Evolutionary conservation across 208 protist species (phyloP), one percentile per base, ranked within the genome.

Genomic region (Acanthamoeba royreba): DNA sequence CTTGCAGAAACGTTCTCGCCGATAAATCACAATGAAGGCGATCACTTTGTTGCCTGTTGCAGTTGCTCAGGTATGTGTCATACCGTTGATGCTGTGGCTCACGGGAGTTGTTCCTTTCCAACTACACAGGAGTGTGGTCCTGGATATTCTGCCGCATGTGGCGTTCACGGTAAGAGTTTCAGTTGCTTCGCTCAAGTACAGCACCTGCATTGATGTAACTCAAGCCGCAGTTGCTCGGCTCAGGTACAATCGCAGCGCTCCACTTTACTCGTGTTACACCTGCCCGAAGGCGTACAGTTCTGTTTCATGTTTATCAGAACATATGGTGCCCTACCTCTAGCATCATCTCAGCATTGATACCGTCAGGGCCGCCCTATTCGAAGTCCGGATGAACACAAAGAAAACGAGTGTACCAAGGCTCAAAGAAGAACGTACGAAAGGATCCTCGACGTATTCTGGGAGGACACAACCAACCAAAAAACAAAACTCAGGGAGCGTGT

Each of bases 251-350:
- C n/a, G n/a, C n/a, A n/a, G n/a, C n/a, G n/a, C n/a, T n/a, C n/a
- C n/a, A n/a, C n/a, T n/a, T n/a, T n/a, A n/a, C n/a, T n/a, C n/a
- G n/a, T n/a, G n/a, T n/a, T n/a, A n/a, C n/a, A n/a, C n/a, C n/a
- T n/a, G n/a, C n/a, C n/a, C n/a, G n/a, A n/a, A n/a, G n/a, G n/a
- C n/a, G n/a, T n/a, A n/a, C n/a, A n/a, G n/a, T n/a, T n/a, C n/a
- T n/a, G n/a, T n/a, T n/a, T n/a, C n/a, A n/a, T n/a, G n/a, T n/a
- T n/a, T n/a, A 85, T 53, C 42, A 87, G 77, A 87, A 87, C 77
- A 87, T 87, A 28, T 87, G 77, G 77, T 87, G 77, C 43, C 77
- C 47, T 35, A 87, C 77, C 47, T 87, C 77, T 38, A 87, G 77
- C 77, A 87, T 49, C 46, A 87, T 49, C 31, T 2, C 77, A 1